phyloP scores from a whole-genome alignment of 2,329 filamentous ascomycete genomes.

The Drechslerella dactyloides region DNA sequence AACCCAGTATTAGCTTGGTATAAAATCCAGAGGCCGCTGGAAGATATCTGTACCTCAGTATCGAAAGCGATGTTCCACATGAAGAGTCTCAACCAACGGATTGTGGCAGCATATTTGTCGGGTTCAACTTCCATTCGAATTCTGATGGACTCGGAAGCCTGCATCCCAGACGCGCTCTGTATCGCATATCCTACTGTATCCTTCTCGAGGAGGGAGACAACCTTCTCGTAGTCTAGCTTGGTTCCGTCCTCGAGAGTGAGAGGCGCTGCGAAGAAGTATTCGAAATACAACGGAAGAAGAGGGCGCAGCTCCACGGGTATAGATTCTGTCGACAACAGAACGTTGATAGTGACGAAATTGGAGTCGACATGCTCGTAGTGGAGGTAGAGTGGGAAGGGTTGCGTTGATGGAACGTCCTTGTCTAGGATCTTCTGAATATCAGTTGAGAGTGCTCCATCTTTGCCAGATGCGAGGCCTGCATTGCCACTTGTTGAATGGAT shows the following conservation, averaged over 20 bases:
- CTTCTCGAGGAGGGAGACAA: conserved; percentile 86
- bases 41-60: conserved; percentile 61
- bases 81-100: conserved; percentile 83
- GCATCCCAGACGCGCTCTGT: conserved; percentile 70
- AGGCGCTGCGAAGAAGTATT: conserved; percentile 94
- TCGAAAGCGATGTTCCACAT: conserved; percentile 92
- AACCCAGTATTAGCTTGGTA: background rate
- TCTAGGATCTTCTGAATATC: conserved; percentile 78
- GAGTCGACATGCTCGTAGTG: conserved; percentile 95
- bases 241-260: conserved; percentile 74
- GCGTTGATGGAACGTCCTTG: conserved; percentile 64
- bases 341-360: conserved; percentile 84
- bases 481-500: conserved; percentile 64
- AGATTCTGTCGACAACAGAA: conserved; percentile 78
- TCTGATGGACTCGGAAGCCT: conserved; percentile 80
- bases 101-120: conserved; percentile 80
- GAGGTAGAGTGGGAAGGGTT: conserved; percentile 78
- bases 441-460: conserved; percentile 60
- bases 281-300: conserved; percentile 79
- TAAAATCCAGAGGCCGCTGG: background rate
- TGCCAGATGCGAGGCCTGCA: conserved; percentile 19
- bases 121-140: conserved; percentile 85
- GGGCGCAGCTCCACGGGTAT: conserved; percentile 85
- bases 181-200: conserved; percentile 87
- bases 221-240: conserved; percentile 83